Evolutionary conservation across 1,284 basidiomycete species (phyloP).

Genomic region (Porodaedalea pini): DNA sequence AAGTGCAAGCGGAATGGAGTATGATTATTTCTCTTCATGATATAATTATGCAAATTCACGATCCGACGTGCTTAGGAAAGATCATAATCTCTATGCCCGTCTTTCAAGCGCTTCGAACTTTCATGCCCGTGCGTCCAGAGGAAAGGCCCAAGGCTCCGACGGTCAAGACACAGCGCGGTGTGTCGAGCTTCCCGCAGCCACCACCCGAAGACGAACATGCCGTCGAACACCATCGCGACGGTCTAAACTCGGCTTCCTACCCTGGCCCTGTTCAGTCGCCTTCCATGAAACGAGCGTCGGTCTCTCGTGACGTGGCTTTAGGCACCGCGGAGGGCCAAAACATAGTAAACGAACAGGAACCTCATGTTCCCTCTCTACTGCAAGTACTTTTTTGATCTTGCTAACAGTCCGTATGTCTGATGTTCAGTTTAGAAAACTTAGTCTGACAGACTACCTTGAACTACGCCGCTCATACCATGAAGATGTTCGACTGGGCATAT

Average conservation of each 20-base stretch:
- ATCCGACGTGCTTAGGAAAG: conserved; percentile 10
- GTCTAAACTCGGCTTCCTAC: not conserved
- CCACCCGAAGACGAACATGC: conserved; percentile 8
- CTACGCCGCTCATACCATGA: conserved; percentile 17
- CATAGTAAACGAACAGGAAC: conserved; percentile 3
- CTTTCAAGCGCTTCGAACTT: conserved; percentile 11
- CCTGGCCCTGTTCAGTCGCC: conserved; percentile 17
- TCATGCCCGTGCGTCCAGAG: conserved; percentile 19
- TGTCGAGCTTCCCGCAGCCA: conserved; percentile 2
- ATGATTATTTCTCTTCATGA: not conserved
- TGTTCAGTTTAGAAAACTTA: not conserved
- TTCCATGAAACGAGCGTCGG: conserved; percentile 8
- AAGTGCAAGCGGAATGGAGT: conserved; percentile 19
- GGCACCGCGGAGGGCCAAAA: conserved; percentile 12
- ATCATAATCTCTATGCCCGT: conserved; percentile 18
- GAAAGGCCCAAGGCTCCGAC: conserved; percentile 15
- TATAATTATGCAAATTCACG: not conserved
- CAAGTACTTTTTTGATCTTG: not conserved
- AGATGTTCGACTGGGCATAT: conserved; percentile 17
- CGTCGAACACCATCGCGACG: conserved; percentile 9
- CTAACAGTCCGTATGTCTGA: not conserved
- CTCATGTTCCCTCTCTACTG: not conserved
- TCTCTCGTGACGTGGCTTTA: not conserved
- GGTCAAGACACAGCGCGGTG: not conserved
- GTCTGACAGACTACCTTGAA: conserved; percentile 13